Percentiles rank a stretch among this genome's conserved stretches.
Evolutionary conservation across 2,329 filamentous ascomycete genomes (phyloP).

Genomic region (Rutstroemia sydowiana): DNA sequence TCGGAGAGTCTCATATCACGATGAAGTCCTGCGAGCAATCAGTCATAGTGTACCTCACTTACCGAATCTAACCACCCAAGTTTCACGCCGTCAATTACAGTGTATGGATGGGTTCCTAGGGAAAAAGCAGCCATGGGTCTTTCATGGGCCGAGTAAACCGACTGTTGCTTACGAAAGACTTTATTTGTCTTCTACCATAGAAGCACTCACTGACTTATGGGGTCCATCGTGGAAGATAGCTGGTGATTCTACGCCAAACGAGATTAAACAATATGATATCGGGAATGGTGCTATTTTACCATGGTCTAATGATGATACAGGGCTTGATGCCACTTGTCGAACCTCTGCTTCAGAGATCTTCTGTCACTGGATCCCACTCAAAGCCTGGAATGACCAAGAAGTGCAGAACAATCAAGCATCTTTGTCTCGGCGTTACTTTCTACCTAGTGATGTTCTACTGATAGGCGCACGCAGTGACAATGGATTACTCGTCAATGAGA

Average conservation of each 20-base stretch:
- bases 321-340: too few species aligned
- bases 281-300: slow-evolving; percentile 16
- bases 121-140: not conserved
- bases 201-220: slow-evolving; percentile 11
- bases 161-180: not conserved
- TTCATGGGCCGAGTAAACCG: not conserved
- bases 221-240: slow-evolving; percentile 11
- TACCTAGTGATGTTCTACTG: not conserved
- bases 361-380: not conserved
- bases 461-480: not conserved
- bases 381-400: not conserved
- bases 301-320: not conserved
- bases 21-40: not conserved
- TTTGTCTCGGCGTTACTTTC: not conserved
- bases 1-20: not conserved
- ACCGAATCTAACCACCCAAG: not conserved
- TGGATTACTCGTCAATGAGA: not conserved
- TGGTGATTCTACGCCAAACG: not conserved
- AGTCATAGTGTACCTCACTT: not conserved
- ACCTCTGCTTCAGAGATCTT: not conserved
- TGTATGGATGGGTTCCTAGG: slow-evolving; percentile 1
- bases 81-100: not conserved
- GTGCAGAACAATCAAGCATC: not conserved
- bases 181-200: slow-evolving; percentile 6
- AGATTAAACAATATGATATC: slow-evolving; percentile 14